Evolutionary conservation across 768 basidiomycete species (phyloP).

Genomic region (Pulveroboletus ravenelii): DNA sequence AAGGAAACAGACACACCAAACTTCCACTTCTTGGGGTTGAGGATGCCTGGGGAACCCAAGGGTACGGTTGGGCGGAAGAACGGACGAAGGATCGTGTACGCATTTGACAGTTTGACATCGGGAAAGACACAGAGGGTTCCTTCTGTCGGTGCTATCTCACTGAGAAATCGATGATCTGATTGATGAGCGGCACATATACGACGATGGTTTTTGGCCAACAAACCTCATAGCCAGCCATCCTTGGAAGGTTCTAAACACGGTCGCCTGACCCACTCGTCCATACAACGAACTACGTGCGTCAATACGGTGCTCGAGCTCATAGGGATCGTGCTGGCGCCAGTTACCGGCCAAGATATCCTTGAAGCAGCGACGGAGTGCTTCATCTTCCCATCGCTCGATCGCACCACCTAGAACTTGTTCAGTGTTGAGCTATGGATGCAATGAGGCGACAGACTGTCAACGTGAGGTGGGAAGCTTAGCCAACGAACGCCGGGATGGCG

Average conservation of each 20-base stretch:
- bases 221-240: conserved; percentile 75
- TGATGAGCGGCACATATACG: background rate
- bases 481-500: conserved; percentile 61
- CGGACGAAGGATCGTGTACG: conserved; percentile 69
- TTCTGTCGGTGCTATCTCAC: conserved; percentile 62
- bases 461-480: conserved; percentile 49
- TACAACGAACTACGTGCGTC: conserved; percentile 62
- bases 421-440: background rate
- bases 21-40: conserved; percentile 50
- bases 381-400: conserved; percentile 74
- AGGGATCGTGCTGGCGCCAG: conserved; percentile 66
- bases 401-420: conserved; percentile 46
- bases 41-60: conserved; percentile 37
- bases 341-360: conserved; percentile 54
- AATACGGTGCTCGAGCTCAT: conserved; percentile 54
- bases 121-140: conserved; percentile 71
- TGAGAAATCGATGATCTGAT: conserved; percentile 16
- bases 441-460: conserved; percentile 42
- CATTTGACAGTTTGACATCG: conserved; percentile 58
- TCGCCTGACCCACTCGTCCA: conserved; percentile 49
- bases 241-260: conserved; percentile 61
- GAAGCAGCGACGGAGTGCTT: conserved; percentile 54
- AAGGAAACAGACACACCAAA: conserved; percentile 33
- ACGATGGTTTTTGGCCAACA: conserved; percentile 2
- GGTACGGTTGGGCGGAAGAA: conserved; percentile 59